These are phyloP conservation scores for Chernovozyma sophiae-reginae DNA, from an alignment of 1,139 yeast genomes.

Conservation along the genomic window DNA sequence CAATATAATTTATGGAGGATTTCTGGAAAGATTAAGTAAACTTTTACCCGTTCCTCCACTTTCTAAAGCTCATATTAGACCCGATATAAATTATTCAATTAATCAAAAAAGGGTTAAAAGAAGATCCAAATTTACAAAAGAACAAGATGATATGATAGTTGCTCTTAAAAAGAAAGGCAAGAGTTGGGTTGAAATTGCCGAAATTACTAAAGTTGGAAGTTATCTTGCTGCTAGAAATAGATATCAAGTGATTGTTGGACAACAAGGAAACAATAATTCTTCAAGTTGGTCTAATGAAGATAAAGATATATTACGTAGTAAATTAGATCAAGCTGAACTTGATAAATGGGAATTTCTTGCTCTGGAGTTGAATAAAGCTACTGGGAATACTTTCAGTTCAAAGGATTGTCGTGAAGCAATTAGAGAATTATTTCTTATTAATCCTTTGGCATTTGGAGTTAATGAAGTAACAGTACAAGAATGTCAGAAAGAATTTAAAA, in stretches of 20 bases:
- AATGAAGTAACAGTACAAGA: constrained; percentile 40
- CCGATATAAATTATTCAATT: constrained; percentile 48
- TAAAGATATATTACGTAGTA: constrained; percentile 43
- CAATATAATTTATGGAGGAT: constrained; percentile 6
- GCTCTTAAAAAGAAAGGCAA: constrained; percentile 59
- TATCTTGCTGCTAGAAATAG: constrained; percentile 74
- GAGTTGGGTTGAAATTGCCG: constrained; percentile 74
- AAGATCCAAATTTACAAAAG: constrained; percentile 61
- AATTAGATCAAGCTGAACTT: constrained; percentile 65
- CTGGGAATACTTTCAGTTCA: constrained; percentile 52
- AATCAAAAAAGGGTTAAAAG: constrained; percentile 41
- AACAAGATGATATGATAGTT: constrained; percentile 66
- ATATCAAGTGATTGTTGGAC: constrained; percentile 78
- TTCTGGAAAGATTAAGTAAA: constrained; percentile 37
- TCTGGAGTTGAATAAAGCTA: constrained; percentile 55
- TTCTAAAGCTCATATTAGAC: constrained; percentile 60
- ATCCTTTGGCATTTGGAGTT: constrained; percentile 59
- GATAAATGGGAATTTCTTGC: constrained; percentile 70
- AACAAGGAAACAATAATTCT: constrained; percentile 70
- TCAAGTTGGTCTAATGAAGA: constrained; percentile 63
- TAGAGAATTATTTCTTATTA: constrained; percentile 48
- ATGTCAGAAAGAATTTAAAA: constrained; percentile 33
- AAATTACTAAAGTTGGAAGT: constrained; percentile 59
- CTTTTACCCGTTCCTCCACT: constrained; percentile 43
- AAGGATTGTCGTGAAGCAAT: constrained; percentile 55